Base-by-base conservation (phyloP, 805 yeast species). In the Hagleromyces aurorensis region DNA sequence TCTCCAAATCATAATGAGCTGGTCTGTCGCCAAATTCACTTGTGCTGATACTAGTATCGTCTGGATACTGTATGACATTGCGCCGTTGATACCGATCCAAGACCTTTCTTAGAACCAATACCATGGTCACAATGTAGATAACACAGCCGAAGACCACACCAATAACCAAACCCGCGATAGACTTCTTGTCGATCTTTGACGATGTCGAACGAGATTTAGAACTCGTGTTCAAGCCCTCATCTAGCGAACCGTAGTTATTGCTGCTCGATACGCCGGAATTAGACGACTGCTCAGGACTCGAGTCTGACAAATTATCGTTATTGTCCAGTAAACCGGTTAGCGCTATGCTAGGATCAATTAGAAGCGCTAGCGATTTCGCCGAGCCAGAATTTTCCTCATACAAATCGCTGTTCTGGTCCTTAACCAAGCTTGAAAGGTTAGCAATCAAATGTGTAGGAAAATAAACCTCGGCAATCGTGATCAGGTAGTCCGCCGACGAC, bases 401-500 rank as follows among this genome's bases (percentile, higher is more conserved):
- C 27, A 91, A 52, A 14, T 45, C 34, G 3, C 94, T 82, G 0
- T 68, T 45, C 33, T 73, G 58, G 32, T 65, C 60, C 27, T 80
- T 75, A 23, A 89, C 55, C 21, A 65, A 55, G 11, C 56, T 56
- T 35, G 71, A 70, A 39, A 89, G 63, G 0, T 61, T 51, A 1
- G 53, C 44, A 11, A 82, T 67, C 17, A 67, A 57, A 8, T 56
- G 52, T 7, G 59, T 52, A 13, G 94, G 94, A 61, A 85, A 79
- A 52, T 81, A 85, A 32, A 84, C 79, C 52, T 80, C 80, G 5
- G 96, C 97, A 37, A 87, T 82, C 0, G 96, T 81, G 32, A 83
- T 83, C 37, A 85, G 70, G 55, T 84, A 89, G 27, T 63, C 64
- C 28, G 64, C 65, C 9, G 57, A 59, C 1, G 62, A 33, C 2